Percentiles rank a stretch among this genome's conserved stretches.
These are phyloP conservation scores for Sherardia arvensis DNA, from an alignment of 257 asterid species.

Conservation along the genomic window DNA sequence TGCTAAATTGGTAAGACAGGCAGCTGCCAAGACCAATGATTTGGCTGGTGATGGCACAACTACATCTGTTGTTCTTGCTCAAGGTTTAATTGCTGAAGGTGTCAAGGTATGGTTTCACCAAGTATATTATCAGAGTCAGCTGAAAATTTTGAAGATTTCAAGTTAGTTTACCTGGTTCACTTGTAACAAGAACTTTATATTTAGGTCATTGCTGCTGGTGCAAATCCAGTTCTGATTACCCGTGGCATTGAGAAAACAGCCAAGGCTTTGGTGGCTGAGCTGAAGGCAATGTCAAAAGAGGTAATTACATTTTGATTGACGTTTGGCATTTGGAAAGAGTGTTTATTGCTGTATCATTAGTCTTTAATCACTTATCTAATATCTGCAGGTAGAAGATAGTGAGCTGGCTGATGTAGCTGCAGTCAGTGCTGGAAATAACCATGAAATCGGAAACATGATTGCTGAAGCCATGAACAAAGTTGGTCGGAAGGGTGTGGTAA, in stretches of 20 bases:
- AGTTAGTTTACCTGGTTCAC: background rate
- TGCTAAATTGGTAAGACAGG: slow-evolving; percentile 93
- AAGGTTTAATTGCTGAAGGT: slow-evolving; percentile 96
- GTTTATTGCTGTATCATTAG: background rate
- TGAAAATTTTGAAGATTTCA: background rate
- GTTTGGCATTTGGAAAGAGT: background rate
- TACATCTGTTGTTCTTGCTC: slow-evolving; percentile 96
- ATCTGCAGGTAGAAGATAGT: slow-evolving; percentile 76
- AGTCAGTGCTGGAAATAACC: slow-evolving; percentile 95
- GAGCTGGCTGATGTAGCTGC: slow-evolving; percentile 98
- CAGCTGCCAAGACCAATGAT: slow-evolving; percentile 97
- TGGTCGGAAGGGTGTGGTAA: slow-evolving; percentile 93
- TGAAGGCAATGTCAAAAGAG: slow-evolving; percentile 81
- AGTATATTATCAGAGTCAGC: slow-evolving; percentile 2
- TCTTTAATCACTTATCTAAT: background rate
- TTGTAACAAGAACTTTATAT: background rate
- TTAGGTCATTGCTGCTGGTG: slow-evolving; percentile 98
- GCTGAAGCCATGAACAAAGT: slow-evolving; percentile 98
- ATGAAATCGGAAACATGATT: slow-evolving; percentile 86
- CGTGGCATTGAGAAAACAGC: slow-evolving; percentile 93
- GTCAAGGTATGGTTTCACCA: slow-evolving; percentile 48
- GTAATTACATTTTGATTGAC: slow-evolving; percentile 20
- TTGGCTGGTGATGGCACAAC: slow-evolving; percentile 99
- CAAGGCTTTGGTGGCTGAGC: slow-evolving; percentile 88
- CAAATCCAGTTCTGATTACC: slow-evolving; percentile 87